phyloP scores from a whole-genome alignment of 805 yeast species.

The Yamadazyma ubonensis region DNA sequence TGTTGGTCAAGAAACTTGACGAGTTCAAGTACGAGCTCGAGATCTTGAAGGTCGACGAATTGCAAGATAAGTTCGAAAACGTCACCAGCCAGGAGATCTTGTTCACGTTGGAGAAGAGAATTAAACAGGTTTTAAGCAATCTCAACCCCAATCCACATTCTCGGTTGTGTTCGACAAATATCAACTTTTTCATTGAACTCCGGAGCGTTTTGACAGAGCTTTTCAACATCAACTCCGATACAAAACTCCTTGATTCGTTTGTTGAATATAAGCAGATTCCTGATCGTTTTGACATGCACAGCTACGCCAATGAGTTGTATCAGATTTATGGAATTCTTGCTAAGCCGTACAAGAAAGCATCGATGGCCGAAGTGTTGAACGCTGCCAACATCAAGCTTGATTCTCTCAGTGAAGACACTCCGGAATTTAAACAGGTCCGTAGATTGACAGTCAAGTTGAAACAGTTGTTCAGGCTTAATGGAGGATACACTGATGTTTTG shows the following conservation, averaged over 20 bases:
- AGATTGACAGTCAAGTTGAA: constrained; percentile 22
- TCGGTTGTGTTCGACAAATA: constrained; percentile 15
- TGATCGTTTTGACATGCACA: constrained; percentile 7
- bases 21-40: constrained; percentile 19
- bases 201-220: constrained; percentile 20
- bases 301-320: constrained; percentile 5
- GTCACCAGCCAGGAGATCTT: constrained; percentile 16
- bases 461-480: constrained; percentile 49
- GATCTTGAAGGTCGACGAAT: constrained; percentile 20
- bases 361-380: constrained; percentile 5
- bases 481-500: constrained; percentile 57
- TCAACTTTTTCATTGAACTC: constrained; percentile 17
- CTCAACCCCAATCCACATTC: constrained; percentile 16
- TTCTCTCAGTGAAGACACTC: background rate
- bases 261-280: constrained; percentile 13
- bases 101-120: constrained; percentile 16
- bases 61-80: constrained; percentile 12
- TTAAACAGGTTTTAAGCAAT: constrained; percentile 17
- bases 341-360: constrained; percentile 3
- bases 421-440: background rate
- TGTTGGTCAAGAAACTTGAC: constrained; percentile 11
- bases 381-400: constrained; percentile 3
- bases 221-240: constrained; percentile 54
- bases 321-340: constrained; percentile 4
- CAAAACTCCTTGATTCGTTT: constrained; percentile 43